A percentile compares a stretch with the other conserved stretches of the same genome.
phyloP scores from a whole-genome alignment of 371 early-diverging fungal genomes.

The Mucor lusitanicus region DNA sequence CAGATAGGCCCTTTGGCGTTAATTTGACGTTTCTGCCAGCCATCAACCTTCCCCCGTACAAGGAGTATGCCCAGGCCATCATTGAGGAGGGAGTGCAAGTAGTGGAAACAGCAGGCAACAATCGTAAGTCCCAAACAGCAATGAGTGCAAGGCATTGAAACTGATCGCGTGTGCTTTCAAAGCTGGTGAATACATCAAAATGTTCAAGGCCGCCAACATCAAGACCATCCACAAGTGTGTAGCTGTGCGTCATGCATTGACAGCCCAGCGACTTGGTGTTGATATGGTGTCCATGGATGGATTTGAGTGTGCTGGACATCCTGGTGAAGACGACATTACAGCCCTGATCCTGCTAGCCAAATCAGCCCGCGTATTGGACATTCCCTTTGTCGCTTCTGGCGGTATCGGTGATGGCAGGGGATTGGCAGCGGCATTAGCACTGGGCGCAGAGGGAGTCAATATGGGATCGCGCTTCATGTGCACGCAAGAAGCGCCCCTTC shows the following conservation, averaged over 20 bases:
- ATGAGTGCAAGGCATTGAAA: neutral
- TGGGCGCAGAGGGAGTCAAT: slow-evolving; percentile 77
- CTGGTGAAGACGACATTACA: slow-evolving; percentile 78
- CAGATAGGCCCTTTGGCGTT: slow-evolving; percentile 77
- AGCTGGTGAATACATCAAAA: slow-evolving; percentile 67
- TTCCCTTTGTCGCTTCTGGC: slow-evolving; percentile 77
- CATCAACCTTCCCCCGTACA: slow-evolving; percentile 75
- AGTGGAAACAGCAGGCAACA: slow-evolving; percentile 70
- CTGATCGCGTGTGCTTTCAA: too few relatives aligned
- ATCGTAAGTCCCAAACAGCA: slow-evolving; percentile 39
- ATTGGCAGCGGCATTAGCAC: slow-evolving; percentile 63
- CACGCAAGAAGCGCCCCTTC: slow-evolving; percentile 70
- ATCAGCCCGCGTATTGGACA: slow-evolving; percentile 59
- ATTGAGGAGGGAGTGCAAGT: slow-evolving; percentile 74
- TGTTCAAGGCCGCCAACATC: slow-evolving; percentile 72
- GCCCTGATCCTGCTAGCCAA: slow-evolving; percentile 70
- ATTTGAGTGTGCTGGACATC: slow-evolving; percentile 83
- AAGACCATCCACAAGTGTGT: slow-evolving; percentile 76
- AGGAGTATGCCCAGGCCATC: slow-evolving; percentile 72
- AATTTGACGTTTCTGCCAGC: slow-evolving; percentile 66
- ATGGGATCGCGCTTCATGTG: slow-evolving; percentile 87
- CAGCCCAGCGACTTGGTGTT: slow-evolving; percentile 61
- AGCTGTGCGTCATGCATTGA: slow-evolving; percentile 69
- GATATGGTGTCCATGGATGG: slow-evolving; percentile 73
- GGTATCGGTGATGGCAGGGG: slow-evolving; percentile 75